Evolutionary conservation across 2,329 filamentous ascomycete genomes (phyloP), one percentile per base, ranked within the genome.

Genomic region (Ophiostoma fasciatum): DNA sequence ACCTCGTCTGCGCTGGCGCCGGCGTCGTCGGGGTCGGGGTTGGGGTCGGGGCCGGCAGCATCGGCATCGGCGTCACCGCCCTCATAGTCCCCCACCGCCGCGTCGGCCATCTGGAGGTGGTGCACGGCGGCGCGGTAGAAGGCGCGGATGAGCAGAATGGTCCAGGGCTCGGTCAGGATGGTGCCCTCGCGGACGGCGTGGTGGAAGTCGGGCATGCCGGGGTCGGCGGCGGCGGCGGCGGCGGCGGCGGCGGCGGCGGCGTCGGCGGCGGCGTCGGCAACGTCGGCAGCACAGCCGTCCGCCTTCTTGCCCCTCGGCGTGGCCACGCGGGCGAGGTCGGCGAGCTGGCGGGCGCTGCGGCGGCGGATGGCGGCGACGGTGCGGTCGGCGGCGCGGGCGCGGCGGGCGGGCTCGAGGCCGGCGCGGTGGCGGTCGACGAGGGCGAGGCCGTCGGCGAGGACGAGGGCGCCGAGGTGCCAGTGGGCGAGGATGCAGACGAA

Each of bases 121-220:
- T 54, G 38, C 5, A 55, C 46, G 3, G 52, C 61, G 0, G 66
- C 63, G 45, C 61, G 66, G 18, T 63, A 58, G 39, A 73, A 73
- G 0, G 61, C 61, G 19, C 66, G 56, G 29, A 71, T 63, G 20
- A 73, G 50, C 3, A 73, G 61, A 27, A 64, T 62, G 2, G 68
- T 71, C 70, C 70, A 74, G 3, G 71, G 71, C 43, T 74, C 70
- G 1, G 68, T 71, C 37, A 75, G 47, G n/a, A 75, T 55, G 1
- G 69, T 63, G 3, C 64, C 67, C 39, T 70, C 59, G 28, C 61
- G 66, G 18, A 71, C 56, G 1, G 67, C 66, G 38, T 64, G 63
- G 46, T 72, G 68, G 36, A 69, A 66, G 17, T 63, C 60, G 17
- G 51, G 45, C 22, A 60, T 49, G 25, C 54, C 47, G 7, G 51